These are phyloP conservation scores for Chalciporus piperatus DNA, from an alignment of 768 basidiomycete genomes.

Conservation along the genomic window DNA sequence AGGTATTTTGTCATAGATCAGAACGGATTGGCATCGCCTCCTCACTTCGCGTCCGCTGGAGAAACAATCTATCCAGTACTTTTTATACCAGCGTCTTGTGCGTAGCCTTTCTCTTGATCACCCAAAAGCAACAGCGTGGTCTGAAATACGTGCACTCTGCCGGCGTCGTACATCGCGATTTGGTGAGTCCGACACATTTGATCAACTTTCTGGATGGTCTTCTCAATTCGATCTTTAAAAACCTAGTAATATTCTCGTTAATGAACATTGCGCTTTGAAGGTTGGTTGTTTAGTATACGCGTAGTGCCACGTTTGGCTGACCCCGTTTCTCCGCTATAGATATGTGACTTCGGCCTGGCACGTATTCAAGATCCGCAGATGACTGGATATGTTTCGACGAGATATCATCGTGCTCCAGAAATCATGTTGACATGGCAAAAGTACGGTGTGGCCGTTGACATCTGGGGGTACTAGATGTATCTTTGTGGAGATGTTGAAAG, in stretches of 20 bases:
- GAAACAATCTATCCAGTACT: constrained; percentile 99
- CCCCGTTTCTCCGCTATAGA: constrained; percentile 44
- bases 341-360: constrained; percentile 98
- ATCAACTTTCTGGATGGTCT: neutral
- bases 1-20: constrained; percentile 99
- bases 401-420: constrained; percentile 98
- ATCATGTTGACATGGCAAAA: constrained; percentile 99
- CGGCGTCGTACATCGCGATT: constrained; percentile 96
- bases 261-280: constrained; percentile 99
- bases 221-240: constrained; percentile 50
- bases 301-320: constrained; percentile 2
- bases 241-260: constrained; percentile 99
- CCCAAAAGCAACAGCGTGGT: constrained; percentile 62
- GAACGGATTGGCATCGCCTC: constrained; percentile 96
- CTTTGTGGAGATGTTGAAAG: constrained; percentile 99
- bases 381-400: constrained; percentile 99
- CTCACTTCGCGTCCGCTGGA: constrained; percentile 95
- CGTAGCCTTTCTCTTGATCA: constrained; percentile 26
- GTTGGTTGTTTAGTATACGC: constrained; percentile 37
- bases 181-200: constrained; percentile 48
- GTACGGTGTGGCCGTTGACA: constrained; percentile 99
- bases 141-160: constrained; percentile 99
- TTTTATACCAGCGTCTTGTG: constrained; percentile 97
- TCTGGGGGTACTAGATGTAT: constrained; percentile 99
- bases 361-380: constrained; percentile 99